These are phyloP conservation scores for Linnemannia zychae DNA, from an alignment of 192 early-diverging fungal genomes.

Conservation along the genomic window DNA sequence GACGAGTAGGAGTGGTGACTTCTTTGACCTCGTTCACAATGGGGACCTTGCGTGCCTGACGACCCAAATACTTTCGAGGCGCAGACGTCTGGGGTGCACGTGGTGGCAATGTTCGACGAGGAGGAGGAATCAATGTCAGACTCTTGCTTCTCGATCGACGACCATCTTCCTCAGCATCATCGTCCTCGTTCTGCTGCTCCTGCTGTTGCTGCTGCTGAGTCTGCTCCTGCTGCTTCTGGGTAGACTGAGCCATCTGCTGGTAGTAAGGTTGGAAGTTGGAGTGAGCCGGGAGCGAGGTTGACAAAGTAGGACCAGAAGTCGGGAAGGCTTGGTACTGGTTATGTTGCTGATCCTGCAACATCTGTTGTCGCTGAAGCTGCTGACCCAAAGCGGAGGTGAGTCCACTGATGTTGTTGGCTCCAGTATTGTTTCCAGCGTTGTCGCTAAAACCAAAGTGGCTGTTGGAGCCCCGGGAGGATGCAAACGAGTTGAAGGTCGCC, in stretches of 20 bases:
- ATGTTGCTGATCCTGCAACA: constrained; percentile 34
- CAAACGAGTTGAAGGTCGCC: neutral
- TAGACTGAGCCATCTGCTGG: constrained; percentile 7
- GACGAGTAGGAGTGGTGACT: constrained; percentile 38
- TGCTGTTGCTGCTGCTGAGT: constrained; percentile 2
- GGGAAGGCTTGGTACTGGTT: neutral
- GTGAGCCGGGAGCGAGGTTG: constrained; percentile 23
- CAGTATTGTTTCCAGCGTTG: constrained; percentile 3
- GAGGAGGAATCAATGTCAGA: constrained; percentile 19
- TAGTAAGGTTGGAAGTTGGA: constrained; percentile 12
- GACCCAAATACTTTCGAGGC: constrained; percentile 38
- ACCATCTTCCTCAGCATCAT: neutral
- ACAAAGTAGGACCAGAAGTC: neutral
- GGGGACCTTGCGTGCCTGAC: constrained; percentile 25
- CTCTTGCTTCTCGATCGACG: constrained; percentile 22
- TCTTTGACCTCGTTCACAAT: constrained; percentile 29
- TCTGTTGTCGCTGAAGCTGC: constrained; percentile 25
- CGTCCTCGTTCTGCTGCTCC: neutral
- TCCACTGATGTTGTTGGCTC: neutral
- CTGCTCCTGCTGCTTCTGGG: neutral
- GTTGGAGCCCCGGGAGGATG: neutral
- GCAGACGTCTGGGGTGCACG: constrained; percentile 30
- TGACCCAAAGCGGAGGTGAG: constrained; percentile 29
- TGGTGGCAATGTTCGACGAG: constrained; percentile 13
- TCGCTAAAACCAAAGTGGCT: neutral